A percentile compares a stretch with the other conserved stretches of the same genome.
Conservation (phyloP, 306 rosid genomes). For the Argentina anserina region DNA sequence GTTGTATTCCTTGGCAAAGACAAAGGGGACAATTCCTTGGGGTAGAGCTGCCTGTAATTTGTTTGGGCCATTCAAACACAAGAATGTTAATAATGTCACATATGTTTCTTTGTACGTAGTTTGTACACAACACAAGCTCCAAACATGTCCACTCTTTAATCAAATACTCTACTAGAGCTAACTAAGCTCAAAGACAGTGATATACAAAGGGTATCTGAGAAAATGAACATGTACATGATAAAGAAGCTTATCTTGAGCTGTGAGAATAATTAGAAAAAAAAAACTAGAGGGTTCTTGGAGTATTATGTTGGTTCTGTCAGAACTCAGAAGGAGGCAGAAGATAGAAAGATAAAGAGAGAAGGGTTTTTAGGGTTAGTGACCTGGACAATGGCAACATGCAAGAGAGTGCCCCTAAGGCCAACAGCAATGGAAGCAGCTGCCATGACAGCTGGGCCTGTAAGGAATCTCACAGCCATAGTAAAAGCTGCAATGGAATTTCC, state of each 20-base stretch:
- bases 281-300: slow-evolving; percentile 18
- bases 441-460: slow-evolving; percentile 97
- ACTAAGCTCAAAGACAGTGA: not conserved
- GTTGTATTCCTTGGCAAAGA: slow-evolving; percentile 90
- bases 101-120: slow-evolving; percentile 29
- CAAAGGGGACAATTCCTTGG: slow-evolving; percentile 98
- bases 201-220: not conserved
- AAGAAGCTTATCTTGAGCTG: slow-evolving; percentile 35
- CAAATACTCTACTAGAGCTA: not conserved
- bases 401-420: slow-evolving; percentile 80
- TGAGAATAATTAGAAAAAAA: not conserved
- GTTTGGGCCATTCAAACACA: slow-evolving; percentile 21
- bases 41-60: slow-evolving; percentile 89
- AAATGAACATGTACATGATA: slow-evolving; percentile 5
- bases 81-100: slow-evolving; percentile 35
- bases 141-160: slow-evolving; percentile 17
- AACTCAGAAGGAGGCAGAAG: slow-evolving; percentile 37
- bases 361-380: slow-evolving; percentile 27
- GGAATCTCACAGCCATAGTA: slow-evolving; percentile 97
- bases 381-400: slow-evolving; percentile 95
- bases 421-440: slow-evolving; percentile 96
- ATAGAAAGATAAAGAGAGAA: not conserved
- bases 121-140: slow-evolving; percentile 9
- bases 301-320: slow-evolving; percentile 37
- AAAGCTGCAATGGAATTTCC: slow-evolving; percentile 86